phyloP scores from a whole-genome alignment of 495 filamentous ascomycete genomes.

The Immersiella caudata region DNA sequence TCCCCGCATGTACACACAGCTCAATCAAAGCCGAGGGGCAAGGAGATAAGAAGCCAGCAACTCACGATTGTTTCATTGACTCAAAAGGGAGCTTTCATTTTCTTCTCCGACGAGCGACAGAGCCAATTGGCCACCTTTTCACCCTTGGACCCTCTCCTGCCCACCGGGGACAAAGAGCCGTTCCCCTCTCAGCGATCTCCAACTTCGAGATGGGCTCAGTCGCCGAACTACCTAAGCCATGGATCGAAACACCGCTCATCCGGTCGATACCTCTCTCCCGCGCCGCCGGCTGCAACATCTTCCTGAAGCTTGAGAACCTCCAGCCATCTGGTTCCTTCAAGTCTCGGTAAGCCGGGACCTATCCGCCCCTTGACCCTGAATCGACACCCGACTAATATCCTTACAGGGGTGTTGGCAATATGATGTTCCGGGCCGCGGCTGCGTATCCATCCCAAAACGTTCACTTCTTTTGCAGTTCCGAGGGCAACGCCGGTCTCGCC shows the following conservation, averaged over 20 bases:
- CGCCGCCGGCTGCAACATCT: constrained; percentile 76
- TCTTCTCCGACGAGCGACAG: background rate
- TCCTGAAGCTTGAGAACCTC: constrained; percentile 90
- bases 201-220: constrained; percentile 44
- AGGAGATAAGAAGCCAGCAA: background rate
- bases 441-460: constrained; percentile 39
- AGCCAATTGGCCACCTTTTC: background rate
- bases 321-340: constrained; percentile 97
- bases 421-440: constrained; percentile 60
- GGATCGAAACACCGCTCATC: constrained; percentile 73
- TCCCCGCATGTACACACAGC: background rate
- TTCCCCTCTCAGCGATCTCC: background rate
- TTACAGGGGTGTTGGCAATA: constrained; percentile 70
- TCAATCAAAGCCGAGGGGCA: background rate
- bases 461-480: constrained; percentile 87
- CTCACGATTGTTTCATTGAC: background rate
- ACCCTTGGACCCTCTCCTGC: background rate
- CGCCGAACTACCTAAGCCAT: constrained; percentile 54
- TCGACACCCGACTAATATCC: background rate
- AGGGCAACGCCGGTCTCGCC: constrained; percentile 91
- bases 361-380: background rate
- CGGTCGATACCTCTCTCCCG: constrained; percentile 68
- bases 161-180: constrained; percentile 10
- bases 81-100: background rate
- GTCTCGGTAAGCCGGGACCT: constrained; percentile 57